These are phyloP conservation scores for Carpinus viminea DNA, from an alignment of 306 rosid species.

Conservation along the genomic window DNA sequence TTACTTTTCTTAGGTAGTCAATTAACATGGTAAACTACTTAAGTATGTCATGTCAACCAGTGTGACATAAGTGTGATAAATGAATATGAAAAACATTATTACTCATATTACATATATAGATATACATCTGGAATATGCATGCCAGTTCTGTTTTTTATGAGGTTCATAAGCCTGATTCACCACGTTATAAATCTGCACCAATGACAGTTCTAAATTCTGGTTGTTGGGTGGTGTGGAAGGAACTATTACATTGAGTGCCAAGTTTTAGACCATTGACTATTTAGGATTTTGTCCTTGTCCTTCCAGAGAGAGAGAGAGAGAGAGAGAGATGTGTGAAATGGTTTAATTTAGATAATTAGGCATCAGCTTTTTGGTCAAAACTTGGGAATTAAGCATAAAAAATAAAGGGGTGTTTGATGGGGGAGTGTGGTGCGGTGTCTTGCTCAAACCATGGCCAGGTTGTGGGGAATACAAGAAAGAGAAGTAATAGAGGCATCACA, in stretches of 20 bases:
- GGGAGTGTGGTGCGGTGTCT: slow-evolving; percentile 23
- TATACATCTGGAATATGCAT: too few relatives aligned
- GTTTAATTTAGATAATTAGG: not conserved
- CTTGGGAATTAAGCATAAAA: slow-evolving; percentile 18
- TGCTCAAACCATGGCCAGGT: slow-evolving; percentile 6
- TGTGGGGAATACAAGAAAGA: slow-evolving; percentile 16
- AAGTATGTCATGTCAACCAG: too few relatives aligned
- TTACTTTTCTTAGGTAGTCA: too few relatives aligned
- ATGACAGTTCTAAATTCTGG: not conserved
- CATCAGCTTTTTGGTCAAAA: slow-evolving; percentile 14
- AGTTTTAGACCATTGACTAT: not conserved
- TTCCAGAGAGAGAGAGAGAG: not conserved
- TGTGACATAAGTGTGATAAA: too few relatives aligned
- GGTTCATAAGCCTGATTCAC: not conserved
- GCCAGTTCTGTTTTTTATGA: too few relatives aligned
- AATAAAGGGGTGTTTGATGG: not conserved
- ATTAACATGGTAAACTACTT: too few relatives aligned
- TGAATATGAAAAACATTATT: too few relatives aligned
- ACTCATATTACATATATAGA: too few relatives aligned
- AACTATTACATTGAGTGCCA: not conserved
- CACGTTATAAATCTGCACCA: not conserved
- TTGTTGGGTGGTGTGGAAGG: not conserved
- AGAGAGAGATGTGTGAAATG: not conserved
- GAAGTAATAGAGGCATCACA: not conserved
- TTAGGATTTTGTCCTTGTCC: not conserved